These are phyloP conservation scores for Globisporangium nunn DNA, from an alignment of 352 stramenopile genomes.

Conservation along the genomic window DNA sequence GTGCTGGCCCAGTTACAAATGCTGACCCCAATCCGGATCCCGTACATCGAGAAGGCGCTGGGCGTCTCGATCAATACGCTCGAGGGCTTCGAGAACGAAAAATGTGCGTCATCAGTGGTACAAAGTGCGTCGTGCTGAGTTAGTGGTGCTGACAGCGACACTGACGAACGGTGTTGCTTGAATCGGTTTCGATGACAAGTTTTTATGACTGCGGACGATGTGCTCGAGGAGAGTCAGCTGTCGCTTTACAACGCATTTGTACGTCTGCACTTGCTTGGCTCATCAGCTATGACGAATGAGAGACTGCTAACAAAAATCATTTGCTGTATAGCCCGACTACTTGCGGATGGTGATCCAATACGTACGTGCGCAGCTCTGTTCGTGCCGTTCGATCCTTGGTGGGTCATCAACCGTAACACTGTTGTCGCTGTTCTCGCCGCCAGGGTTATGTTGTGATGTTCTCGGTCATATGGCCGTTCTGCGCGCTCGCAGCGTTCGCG, in stretches of 20 bases:
- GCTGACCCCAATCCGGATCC: slow-evolving; percentile 83
- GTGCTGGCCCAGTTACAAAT: slow-evolving; percentile 57
- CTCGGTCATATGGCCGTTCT: slow-evolving; percentile 84
- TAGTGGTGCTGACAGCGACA: neutral
- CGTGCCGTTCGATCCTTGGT: neutral
- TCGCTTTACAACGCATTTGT: slow-evolving; percentile 80
- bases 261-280: slow-evolving; percentile 11
- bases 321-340: slow-evolving; percentile 56
- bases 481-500: slow-evolving; percentile 57
- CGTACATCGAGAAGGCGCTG: slow-evolving; percentile 79
- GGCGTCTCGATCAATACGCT: slow-evolving; percentile 65
- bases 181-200: slow-evolving; percentile 16
- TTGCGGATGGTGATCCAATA: slow-evolving; percentile 87
- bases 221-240: slow-evolving; percentile 77
- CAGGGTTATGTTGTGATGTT: slow-evolving; percentile 88
- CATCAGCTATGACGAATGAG: neutral
- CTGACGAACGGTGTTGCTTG: neutral
- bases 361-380: slow-evolving; percentile 20
- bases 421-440: neutral
- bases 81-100: slow-evolving; percentile 80
- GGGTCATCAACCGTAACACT: neutral
- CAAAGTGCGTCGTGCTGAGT: neutral
- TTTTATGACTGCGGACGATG: slow-evolving; percentile 81
- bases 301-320: neutral
- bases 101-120: slow-evolving; percentile 26